Evolutionary conservation across 225 moss, liverwort and hornwort species (phyloP).

Genomic region (Rhytidiadelphus loreus): DNA sequence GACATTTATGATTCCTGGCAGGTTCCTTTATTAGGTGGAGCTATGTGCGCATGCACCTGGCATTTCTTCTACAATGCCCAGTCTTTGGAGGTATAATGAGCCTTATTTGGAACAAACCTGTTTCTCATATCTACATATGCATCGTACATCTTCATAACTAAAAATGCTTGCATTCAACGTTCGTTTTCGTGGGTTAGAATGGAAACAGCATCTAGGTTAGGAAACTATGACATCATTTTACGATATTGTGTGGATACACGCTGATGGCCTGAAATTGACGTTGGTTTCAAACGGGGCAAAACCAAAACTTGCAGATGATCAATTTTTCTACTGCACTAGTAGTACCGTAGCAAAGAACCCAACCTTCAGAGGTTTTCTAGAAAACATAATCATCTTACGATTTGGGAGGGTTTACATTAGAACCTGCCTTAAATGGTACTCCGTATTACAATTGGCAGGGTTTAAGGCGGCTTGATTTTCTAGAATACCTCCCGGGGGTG

Average conservation of each 20-base stretch:
- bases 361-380: not conserved
- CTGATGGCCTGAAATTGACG: not conserved
- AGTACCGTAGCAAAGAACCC: not conserved
- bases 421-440: not conserved
- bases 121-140: not conserved
- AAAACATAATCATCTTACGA: not conserved
- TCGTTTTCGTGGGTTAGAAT: too few species aligned
- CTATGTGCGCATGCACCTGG: conserved; percentile 98
- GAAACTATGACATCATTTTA: not conserved
- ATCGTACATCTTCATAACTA: too few species aligned
- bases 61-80: conserved; percentile 94
- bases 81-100: conserved; percentile 60
- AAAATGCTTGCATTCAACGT: not conserved
- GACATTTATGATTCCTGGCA: not conserved
- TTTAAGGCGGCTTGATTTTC: not conserved
- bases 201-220: not conserved
- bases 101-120: not conserved
- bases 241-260: not conserved
- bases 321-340: not conserved
- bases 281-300: not conserved
- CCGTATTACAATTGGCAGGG: not conserved
- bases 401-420: not conserved
- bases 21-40: conserved; percentile 94
- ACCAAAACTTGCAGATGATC: not conserved
- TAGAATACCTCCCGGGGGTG: not conserved